These are phyloP conservation scores for Dicorynia guianensis DNA, from an alignment of 306 rosid species.

Conservation along the genomic window DNA sequence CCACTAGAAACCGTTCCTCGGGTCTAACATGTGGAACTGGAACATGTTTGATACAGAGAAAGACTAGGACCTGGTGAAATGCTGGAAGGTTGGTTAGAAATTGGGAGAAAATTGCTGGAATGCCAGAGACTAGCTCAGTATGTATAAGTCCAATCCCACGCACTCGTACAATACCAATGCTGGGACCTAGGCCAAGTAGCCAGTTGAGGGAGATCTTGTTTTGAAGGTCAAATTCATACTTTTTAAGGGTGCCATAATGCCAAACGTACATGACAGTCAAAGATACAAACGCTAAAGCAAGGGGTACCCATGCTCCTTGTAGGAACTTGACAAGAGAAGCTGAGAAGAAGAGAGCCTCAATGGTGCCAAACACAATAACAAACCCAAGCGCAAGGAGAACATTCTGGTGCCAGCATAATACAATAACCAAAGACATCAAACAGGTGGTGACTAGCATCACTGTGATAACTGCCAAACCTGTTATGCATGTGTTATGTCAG, in stretches of 20 bases:
- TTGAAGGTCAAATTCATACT: constrained; percentile 84
- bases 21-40: constrained; percentile 84
- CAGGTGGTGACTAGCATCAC: constrained; percentile 98
- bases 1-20: constrained; percentile 82
- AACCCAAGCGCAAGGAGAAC: constrained; percentile 73
- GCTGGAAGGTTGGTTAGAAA: constrained; percentile 96
- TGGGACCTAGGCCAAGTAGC: constrained; percentile 78
- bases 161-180: constrained; percentile 86
- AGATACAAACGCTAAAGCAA: constrained; percentile 64
- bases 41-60: constrained; percentile 92
- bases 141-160: constrained; percentile 87
- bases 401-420: constrained; percentile 81
- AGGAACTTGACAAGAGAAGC: constrained; percentile 86
- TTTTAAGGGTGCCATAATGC: constrained; percentile 86
- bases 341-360: constrained; percentile 93
- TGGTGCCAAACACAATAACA: constrained; percentile 69
- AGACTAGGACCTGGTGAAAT: constrained; percentile 90
- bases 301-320: constrained; percentile 95
- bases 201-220: constrained; percentile 92
- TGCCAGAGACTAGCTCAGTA: constrained; percentile 88
- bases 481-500: constrained; percentile 24
- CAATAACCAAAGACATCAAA: constrained; percentile 92
- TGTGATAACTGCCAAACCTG: constrained; percentile 97
- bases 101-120: constrained; percentile 90
- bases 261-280: constrained; percentile 73